Percentiles rank a stretch among this genome's conserved stretches.
phyloP scores from a whole-genome alignment of 441 rosid species.

The Corymbia citriodora region DNA sequence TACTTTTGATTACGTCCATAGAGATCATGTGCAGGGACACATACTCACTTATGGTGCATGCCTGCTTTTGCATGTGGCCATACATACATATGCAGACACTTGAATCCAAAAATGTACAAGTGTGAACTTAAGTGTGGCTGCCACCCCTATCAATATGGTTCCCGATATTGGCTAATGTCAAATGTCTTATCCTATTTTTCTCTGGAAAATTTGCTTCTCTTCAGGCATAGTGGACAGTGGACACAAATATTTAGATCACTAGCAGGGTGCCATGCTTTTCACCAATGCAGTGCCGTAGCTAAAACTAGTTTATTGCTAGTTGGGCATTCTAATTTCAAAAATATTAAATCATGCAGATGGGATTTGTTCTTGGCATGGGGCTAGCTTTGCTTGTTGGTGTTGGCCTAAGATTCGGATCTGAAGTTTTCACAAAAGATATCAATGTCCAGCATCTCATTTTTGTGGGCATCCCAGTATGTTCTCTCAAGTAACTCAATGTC shows the following conservation, averaged over 20 bases:
- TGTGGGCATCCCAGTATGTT: slow-evolving; percentile 61
- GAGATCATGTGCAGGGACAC: not conserved
- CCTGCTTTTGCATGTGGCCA: not conserved
- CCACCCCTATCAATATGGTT: not conserved
- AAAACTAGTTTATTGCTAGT: not conserved
- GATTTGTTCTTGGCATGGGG: slow-evolving; percentile 59
- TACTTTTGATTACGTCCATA: not conserved
- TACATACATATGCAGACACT: not conserved
- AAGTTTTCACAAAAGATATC: slow-evolving; percentile 54
- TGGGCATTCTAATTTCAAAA: not conserved
- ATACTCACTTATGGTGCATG: not conserved
- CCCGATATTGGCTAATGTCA: not conserved
- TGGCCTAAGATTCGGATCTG: slow-evolving; percentile 53
- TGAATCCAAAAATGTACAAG: not conserved
- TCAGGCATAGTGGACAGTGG: not conserved
- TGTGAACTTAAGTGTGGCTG: not conserved
- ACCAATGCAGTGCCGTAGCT: not conserved
- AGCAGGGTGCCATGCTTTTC: not conserved
- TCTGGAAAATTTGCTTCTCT: not conserved
- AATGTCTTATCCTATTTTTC: not conserved
- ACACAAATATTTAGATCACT: not conserved
- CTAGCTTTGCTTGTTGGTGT: slow-evolving; percentile 50
- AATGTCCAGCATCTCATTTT: slow-evolving; percentile 56
- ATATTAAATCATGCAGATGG: slow-evolving; percentile 33
- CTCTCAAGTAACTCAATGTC: not conserved